A percentile compares a stretch with the other conserved stretches of the same genome.
phyloP scores from a whole-genome alignment of 1,139 yeast species.

The Schwanniomyces etchellsii region DNA sequence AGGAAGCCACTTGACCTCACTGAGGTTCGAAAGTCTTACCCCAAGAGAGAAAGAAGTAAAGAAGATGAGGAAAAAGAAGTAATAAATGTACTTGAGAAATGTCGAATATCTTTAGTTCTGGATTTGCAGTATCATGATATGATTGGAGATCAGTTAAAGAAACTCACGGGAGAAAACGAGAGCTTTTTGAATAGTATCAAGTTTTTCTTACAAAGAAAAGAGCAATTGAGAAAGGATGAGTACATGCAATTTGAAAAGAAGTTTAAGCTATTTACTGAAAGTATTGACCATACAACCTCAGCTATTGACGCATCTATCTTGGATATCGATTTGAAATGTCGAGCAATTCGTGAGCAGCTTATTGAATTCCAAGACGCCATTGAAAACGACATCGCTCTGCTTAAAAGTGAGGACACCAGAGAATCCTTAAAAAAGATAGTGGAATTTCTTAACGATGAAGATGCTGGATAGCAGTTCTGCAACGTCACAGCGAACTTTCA shows the following conservation, averaged over 20 bases:
- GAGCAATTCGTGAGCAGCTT: neutral
- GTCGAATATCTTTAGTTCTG: constrained; percentile 32
- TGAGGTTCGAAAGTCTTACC: too few relatives aligned
- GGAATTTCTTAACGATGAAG: neutral
- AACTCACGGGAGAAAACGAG: constrained; percentile 32
- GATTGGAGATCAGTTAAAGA: constrained; percentile 27
- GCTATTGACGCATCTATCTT: neutral
- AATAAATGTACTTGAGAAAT: too few relatives aligned
- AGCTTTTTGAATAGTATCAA: constrained; percentile 34
- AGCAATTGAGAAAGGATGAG: constrained; percentile 10
- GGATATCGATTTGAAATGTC: neutral
- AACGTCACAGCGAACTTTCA: too few relatives aligned
- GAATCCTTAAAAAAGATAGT: neutral
- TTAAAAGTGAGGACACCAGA: neutral
- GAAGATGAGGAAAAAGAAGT: too few relatives aligned
- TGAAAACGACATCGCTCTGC: neutral
- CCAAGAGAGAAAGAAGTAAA: too few relatives aligned
- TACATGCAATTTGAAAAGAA: neutral
- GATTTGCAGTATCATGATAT: constrained; percentile 42
- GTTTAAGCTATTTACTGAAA: neutral
- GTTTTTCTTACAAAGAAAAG: constrained; percentile 27
- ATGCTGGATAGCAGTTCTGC: too few relatives aligned
- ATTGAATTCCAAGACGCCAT: neutral
- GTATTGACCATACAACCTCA: neutral
- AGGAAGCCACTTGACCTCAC: too few relatives aligned